Conservation (phyloP, 768 basidiomycete genomes). For the Boletales sp. region DNA sequence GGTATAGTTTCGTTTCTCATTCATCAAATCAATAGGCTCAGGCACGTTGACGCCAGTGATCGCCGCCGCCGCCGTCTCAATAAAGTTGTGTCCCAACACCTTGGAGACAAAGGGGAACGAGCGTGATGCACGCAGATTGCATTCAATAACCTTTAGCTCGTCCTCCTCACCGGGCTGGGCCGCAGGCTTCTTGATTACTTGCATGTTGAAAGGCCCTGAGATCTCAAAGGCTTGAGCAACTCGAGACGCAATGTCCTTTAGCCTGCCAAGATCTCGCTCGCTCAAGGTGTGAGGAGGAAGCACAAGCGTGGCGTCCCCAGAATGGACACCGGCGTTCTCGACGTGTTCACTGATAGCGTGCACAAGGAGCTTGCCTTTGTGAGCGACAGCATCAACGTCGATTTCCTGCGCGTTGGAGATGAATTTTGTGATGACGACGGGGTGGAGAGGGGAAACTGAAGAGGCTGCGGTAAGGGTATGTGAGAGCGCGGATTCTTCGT, state of each 20-base stretch:
- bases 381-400: conserved; percentile 94
- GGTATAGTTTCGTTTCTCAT: conserved; percentile 81
- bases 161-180: conserved; percentile 50
- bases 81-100: conserved; percentile 96
- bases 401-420: conserved; percentile 98
- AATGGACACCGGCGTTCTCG: conserved; percentile 98
- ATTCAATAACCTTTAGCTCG: conserved; percentile 95
- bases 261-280: conserved; percentile 72
- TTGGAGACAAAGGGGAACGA: conserved; percentile 99
- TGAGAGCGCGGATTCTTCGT: conserved; percentile 84
- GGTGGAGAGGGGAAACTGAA: conserved; percentile 92
- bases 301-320: conserved; percentile 96
- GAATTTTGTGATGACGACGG: conserved; percentile 98
- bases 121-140: conserved; percentile 95
- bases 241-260: conserved; percentile 93
- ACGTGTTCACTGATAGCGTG: conserved; percentile 98
- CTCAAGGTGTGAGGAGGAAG: conserved; percentile 87
- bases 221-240: conserved; percentile 94
- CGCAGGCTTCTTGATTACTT: conserved; percentile 83
- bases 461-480: conserved; percentile 97
- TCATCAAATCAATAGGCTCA: conserved; percentile 89
- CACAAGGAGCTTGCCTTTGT: conserved; percentile 87
- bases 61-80: conserved; percentile 87
- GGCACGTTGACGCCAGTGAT: conserved; percentile 86
- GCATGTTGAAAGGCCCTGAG: conserved; percentile 99